A percentile compares a stretch with the other conserved stretches of the same genome.
These are phyloP conservation scores for Starmera quercuum DNA, from an alignment of 805 yeast species.

Conservation along the genomic window DNA sequence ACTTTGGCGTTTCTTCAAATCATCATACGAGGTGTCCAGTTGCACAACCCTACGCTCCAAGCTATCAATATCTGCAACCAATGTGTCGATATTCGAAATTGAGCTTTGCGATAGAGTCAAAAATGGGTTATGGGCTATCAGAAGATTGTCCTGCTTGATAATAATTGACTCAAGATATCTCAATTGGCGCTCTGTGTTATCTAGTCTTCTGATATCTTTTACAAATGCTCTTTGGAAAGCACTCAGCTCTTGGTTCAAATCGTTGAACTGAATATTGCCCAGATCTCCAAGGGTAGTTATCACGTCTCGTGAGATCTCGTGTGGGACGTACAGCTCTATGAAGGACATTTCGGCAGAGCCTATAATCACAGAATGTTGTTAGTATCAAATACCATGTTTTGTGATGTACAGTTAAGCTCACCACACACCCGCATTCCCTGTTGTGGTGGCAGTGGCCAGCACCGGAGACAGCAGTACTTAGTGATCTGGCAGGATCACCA, in stretches of 20 bases:
- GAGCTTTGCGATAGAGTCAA: constrained; percentile 18
- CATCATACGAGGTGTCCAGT: constrained; percentile 61
- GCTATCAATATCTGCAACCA: constrained; percentile 50
- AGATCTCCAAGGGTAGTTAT: constrained; percentile 82
- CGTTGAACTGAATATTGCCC: constrained; percentile 83
- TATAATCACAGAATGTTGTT: constrained; percentile 7
- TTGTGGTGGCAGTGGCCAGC: too few relatives aligned
- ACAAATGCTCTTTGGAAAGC: constrained; percentile 90
- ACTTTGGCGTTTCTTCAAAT: constrained; percentile 54
- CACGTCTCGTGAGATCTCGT: constrained; percentile 82
- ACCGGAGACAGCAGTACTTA: too few relatives aligned
- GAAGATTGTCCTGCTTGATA: constrained; percentile 34
- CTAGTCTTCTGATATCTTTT: constrained; percentile 74
- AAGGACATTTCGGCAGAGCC: constrained; percentile 97
- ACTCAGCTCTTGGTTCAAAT: constrained; percentile 71
- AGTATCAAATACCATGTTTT: too few relatives aligned
- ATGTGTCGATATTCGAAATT: constrained; percentile 53
- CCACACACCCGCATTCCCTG: too few relatives aligned
- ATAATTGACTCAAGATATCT: constrained; percentile 46
- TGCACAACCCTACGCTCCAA: constrained; percentile 71
- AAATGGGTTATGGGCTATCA: constrained; percentile 24
- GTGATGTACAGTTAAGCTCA: too few relatives aligned
- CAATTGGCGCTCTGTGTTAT: constrained; percentile 83
- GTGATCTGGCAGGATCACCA: too few relatives aligned
- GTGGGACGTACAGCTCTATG: constrained; percentile 84